Conservation (phyloP, 768 basidiomycete species). For the Kwoniella botswanensis region DNA sequence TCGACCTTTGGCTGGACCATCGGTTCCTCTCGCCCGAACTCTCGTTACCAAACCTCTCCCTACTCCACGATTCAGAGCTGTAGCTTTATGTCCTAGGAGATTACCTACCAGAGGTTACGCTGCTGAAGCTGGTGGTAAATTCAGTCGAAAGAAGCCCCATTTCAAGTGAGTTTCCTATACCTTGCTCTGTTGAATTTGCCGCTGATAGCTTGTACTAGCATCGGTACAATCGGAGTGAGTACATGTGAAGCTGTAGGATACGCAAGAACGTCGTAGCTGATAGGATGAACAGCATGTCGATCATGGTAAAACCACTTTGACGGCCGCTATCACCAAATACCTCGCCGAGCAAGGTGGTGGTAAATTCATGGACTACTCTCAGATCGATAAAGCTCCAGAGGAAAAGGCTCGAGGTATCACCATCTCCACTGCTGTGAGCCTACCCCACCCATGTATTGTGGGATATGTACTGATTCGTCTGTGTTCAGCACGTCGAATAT, state of each 20-base stretch:
- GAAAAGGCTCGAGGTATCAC: constrained; percentile 99
- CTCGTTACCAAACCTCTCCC: constrained; percentile 23
- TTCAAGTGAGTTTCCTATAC: constrained; percentile 57
- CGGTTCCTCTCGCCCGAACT: constrained; percentile 22
- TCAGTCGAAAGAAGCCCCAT: constrained; percentile 58
- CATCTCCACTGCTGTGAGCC: constrained; percentile 79
- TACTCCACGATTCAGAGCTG: constrained; percentile 23
- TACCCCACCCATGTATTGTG: neutral
- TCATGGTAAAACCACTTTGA: constrained; percentile 60
- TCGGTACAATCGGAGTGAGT: constrained; percentile 60
- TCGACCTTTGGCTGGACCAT: constrained; percentile 41
- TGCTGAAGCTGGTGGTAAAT: constrained; percentile 56
- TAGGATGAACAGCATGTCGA: constrained; percentile 57
- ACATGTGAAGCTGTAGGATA: neutral
- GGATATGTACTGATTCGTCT: neutral
- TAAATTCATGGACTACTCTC: constrained; percentile 89
- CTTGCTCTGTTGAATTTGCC: neutral
- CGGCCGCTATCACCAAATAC: constrained; percentile 73
- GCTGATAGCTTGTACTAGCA: constrained; percentile 40
- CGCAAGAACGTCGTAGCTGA: neutral
- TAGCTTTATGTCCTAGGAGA: constrained; percentile 15
- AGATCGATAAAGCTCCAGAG: constrained; percentile 99
- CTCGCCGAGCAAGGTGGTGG: constrained; percentile 73
- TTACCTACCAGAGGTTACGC: constrained; percentile 44
- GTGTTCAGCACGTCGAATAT: constrained; percentile 82